These are phyloP conservation scores for Comarum palustre DNA, from an alignment of 306 rosid species.

Conservation along the genomic window DNA sequence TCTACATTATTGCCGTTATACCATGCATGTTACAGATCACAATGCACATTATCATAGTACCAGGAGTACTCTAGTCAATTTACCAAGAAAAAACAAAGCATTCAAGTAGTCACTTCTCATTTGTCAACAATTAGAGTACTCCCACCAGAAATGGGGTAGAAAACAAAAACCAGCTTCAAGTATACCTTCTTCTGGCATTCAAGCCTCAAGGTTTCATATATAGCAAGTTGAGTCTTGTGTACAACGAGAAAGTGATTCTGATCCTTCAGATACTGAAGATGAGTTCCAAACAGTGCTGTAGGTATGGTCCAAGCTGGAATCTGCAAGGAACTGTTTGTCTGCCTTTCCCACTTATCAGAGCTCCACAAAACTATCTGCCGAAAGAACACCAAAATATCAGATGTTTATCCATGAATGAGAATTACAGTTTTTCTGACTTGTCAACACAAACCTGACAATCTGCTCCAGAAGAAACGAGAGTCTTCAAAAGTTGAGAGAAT, in stretches of 20 bases:
- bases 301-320: slow-evolving; percentile 65
- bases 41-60: background rate
- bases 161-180: background rate
- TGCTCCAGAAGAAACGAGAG: slow-evolving; percentile 83
- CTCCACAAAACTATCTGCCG: slow-evolving; percentile 69
- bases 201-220: slow-evolving; percentile 61
- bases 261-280: slow-evolving; percentile 78
- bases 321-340: slow-evolving; percentile 55
- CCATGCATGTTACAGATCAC: background rate
- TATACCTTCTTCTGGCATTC: slow-evolving; percentile 70
- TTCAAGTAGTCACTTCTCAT: background rate
- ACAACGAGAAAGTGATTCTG: slow-evolving; percentile 70
- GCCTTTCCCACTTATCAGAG: slow-evolving; percentile 77
- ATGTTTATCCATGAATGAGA: background rate
- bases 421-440: background rate
- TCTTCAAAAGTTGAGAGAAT: slow-evolving; percentile 61
- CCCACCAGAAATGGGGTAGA: background rate
- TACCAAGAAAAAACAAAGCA: background rate
- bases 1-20: background rate
- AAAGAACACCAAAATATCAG: background rate
- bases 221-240: slow-evolving; percentile 78
- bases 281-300: slow-evolving; percentile 54
- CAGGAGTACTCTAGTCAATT: background rate
- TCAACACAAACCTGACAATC: slow-evolving; percentile 73
- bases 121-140: background rate